Conservation (phyloP, 805 yeast species). For the Candida maesae region DNA sequence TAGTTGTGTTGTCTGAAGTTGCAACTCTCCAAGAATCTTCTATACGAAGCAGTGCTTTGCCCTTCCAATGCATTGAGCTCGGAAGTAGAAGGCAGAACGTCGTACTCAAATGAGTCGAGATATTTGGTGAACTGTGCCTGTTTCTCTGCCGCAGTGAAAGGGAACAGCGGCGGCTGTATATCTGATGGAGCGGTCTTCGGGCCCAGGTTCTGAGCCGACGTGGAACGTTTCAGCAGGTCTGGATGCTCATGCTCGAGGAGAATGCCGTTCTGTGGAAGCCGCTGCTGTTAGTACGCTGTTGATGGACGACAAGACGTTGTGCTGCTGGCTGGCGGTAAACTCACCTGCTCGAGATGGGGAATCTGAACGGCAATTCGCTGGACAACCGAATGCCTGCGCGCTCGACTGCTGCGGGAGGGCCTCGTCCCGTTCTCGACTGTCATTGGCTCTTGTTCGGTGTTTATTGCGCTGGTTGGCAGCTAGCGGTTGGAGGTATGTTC, state of each 20-base stretch:
- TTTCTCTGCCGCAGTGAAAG: constrained; percentile 34
- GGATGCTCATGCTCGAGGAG: background rate
- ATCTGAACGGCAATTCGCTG: constrained; percentile 54
- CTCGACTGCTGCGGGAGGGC: constrained; percentile 28
- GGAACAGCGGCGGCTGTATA: constrained; percentile 14
- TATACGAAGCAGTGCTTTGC: constrained; percentile 31
- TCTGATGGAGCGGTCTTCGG: background rate
- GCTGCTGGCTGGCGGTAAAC: background rate
- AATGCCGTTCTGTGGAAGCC: background rate
- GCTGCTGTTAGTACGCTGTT: background rate
- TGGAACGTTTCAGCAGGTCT: constrained; percentile 13
- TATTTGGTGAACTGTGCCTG: constrained; percentile 32
- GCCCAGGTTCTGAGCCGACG: constrained; percentile 2
- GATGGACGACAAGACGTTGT: too few relatives aligned
- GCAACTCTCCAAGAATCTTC: constrained; percentile 31
- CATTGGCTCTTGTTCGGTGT: too few relatives aligned
- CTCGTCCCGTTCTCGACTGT: constrained; percentile 13
- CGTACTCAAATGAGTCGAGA: constrained; percentile 38
- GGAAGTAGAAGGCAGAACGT: constrained; percentile 36
- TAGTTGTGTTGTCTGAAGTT: constrained; percentile 29
- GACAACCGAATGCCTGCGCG: constrained; percentile 60
- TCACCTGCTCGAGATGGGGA: constrained; percentile 34
- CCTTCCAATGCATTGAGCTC: constrained; percentile 40
- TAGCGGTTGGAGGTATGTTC: too few relatives aligned
- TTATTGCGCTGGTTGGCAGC: too few relatives aligned